Base-by-base conservation (phyloP, 2,329 filamentous ascomycete genomes). In the Penicillium olsonii region DNA sequence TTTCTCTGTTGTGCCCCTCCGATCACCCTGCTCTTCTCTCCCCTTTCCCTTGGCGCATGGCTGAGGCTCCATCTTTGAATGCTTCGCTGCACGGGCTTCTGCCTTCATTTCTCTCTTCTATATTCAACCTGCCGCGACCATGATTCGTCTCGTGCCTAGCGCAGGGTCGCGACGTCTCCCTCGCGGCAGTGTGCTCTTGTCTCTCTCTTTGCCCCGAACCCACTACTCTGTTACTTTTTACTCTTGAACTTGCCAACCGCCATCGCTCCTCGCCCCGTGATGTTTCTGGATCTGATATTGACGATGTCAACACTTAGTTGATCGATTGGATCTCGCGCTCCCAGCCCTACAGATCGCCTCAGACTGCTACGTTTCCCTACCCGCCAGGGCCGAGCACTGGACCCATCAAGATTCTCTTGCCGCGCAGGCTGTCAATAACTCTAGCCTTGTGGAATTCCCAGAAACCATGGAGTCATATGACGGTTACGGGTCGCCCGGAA, bases 381-480 rank as follows among this genome's bases (percentile, higher is more conserved):
- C 24, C 15, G 15, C 40, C 17, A 31, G 15, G 34, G 14, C 35
- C 44, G 34, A 41, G 24, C 29, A 37, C 29, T 45, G 51, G 39
- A 20, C 22, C 15, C 29, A 37, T 44, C 9, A 29, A 50, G 14
- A 20, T 5, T 14, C 17, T 33, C 18, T 46, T 41, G 41, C 50
- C 20, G 43, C 50, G 15, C 17, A 27, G 20, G 42, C 19, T 19
- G 18, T 43, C 14, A 14, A 47, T 26, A 14, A 37, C 27, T 35
- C 11, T 18, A 14, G 4, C 37, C 14, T 18, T 11, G 22, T 33
- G n/a, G 22, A 26, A 19, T 18, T 7, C 15, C 42, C 29, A 20
- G 24, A 24, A 22, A 22, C 20, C 56, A 78, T 78, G 75, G 75
- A 77, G 67, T 69, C 75, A 14, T 77, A 75, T 52, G 75, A 77